These are phyloP conservation scores for Mimosa pudica DNA, from an alignment of 306 rosid species.

Conservation along the genomic window DNA sequence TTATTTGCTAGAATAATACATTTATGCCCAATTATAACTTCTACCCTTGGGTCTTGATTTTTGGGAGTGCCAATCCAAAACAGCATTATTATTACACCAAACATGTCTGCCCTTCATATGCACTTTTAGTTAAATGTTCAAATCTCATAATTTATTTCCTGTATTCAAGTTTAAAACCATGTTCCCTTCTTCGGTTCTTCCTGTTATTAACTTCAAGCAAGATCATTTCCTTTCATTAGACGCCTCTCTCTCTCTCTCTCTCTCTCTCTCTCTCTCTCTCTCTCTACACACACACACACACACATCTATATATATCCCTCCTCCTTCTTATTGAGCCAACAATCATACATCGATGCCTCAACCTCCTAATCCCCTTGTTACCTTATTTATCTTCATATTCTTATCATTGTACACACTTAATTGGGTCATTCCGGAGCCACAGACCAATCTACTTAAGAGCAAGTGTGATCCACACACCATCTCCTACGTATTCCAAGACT, in stretches of 20 bases:
- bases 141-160: background rate
- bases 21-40: no score
- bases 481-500: constrained; percentile 30
- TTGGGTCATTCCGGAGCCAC: constrained; percentile 41
- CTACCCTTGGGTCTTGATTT: no score
- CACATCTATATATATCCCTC: no score
- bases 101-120: no score
- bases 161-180: background rate
- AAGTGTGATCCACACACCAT: constrained; percentile 46
- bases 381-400: background rate
- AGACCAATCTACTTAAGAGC: constrained; percentile 36
- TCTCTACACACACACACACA: no score
- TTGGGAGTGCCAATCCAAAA: no score
- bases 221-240: no score
- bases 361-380: background rate
- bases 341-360: background rate
- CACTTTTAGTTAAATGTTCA: background rate
- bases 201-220: no score
- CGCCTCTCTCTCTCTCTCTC: background rate
- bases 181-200: background rate
- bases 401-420: constrained; percentile 1
- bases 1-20: no score
- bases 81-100: no score
- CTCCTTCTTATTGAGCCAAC: background rate
- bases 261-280: background rate